phyloP scores from a whole-genome alignment of 1,284 basidiomycete species.

The Lignosus rhinocerotis region DNA sequence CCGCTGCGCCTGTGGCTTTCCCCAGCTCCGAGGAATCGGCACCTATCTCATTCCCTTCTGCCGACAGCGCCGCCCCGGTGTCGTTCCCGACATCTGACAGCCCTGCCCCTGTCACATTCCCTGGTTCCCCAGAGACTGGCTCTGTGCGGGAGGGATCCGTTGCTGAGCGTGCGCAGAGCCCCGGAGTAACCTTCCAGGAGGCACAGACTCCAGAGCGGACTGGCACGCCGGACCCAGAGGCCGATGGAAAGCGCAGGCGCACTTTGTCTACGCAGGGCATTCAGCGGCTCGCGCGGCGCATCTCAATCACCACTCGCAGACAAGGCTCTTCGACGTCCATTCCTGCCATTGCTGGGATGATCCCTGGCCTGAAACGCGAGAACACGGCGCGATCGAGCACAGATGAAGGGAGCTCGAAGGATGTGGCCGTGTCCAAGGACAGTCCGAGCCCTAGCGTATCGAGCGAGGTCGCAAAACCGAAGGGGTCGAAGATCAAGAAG shows the following conservation, averaged over 20 bases:
- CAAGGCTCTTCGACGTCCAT: constrained; percentile 60
- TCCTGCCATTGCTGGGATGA: constrained; percentile 47
- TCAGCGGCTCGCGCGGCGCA: constrained; percentile 71
- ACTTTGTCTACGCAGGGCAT: constrained; percentile 78
- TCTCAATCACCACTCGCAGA: constrained; percentile 65
- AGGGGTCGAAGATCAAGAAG: constrained; percentile 32
- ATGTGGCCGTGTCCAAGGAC: constrained; percentile 18
- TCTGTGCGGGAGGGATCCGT: constrained; percentile 32
- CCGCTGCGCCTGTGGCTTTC: constrained; percentile 28
- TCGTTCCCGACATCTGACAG: constrained; percentile 31
- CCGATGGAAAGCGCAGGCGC: constrained; percentile 74
- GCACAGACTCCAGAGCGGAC: constrained; percentile 39
- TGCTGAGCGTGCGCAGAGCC: constrained; percentile 26
- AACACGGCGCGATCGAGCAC: constrained; percentile 27
- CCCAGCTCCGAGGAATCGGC: constrained; percentile 34
- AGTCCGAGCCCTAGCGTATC: constrained; percentile 33
- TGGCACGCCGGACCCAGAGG: constrained; percentile 66
- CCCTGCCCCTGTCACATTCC: constrained; percentile 39
- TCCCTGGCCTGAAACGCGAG: constrained; percentile 33
- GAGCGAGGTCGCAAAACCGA: constrained; percentile 29
- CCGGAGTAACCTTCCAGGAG: constrained; percentile 43
- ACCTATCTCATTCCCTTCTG: constrained; percentile 24
- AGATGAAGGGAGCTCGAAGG: constrained; percentile 27
- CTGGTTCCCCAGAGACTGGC: constrained; percentile 34
- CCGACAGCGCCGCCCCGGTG: constrained; percentile 26